Percentiles rank a stretch among this genome's conserved stretches.
Conservation (phyloP, 2,329 filamentous ascomycete genomes). For the Cordyceps farinosa region DNA sequence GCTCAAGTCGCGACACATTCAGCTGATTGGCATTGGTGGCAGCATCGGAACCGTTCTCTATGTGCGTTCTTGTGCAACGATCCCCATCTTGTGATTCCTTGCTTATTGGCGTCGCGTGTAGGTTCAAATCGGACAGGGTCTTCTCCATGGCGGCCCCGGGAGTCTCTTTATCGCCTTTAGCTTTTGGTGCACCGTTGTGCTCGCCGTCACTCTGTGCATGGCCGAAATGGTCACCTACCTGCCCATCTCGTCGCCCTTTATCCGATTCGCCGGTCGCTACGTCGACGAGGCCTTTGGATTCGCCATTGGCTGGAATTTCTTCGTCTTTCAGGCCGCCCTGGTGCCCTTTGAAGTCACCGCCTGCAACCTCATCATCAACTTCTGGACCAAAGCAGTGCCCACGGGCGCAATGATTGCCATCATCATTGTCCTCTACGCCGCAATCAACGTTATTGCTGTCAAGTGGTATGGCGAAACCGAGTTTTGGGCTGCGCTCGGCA, state of each 20-base stretch:
- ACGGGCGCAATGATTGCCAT: conserved; percentile 60
- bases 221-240: conserved; percentile 76
- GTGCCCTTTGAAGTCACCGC: conserved; percentile 67
- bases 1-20: conserved; percentile 55
- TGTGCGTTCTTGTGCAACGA: conserved; percentile 35
- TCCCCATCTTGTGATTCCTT: conserved; percentile 2
- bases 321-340: conserved; percentile 64
- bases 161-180: conserved; percentile 58
- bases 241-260: conserved; percentile 74
- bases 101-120: conserved; percentile 24
- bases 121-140: conserved; percentile 54
- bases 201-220: conserved; percentile 58
- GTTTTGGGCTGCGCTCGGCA: conserved; percentile 70
- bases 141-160: conserved; percentile 57
- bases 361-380: conserved; percentile 60
- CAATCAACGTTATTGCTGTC: conserved; percentile 69
- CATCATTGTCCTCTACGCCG: conserved; percentile 40
- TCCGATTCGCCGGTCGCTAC: conserved; percentile 71
- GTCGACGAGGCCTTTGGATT: conserved; percentile 74
- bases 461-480: conserved; percentile 74
- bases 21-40: conserved; percentile 60
- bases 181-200: conserved; percentile 59
- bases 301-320: conserved; percentile 71
- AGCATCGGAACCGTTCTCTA: conserved; percentile 61
- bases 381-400: conserved; percentile 59